Conservation (phyloP, 257 asterid species). For the Solanum acaule region DNA sequence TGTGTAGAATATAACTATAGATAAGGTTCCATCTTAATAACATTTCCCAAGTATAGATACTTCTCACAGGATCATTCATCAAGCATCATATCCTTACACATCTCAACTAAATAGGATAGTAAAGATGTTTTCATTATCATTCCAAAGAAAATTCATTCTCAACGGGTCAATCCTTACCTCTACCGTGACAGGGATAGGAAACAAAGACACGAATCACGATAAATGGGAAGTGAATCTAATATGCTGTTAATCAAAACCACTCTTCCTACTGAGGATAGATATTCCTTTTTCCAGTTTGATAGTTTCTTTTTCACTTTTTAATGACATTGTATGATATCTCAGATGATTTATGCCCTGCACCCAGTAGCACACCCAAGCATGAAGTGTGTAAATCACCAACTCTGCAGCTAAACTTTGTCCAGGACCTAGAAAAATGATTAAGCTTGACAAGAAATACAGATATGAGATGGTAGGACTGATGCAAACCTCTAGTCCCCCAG, state of each 20-base stretch:
- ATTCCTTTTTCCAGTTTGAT: background rate
- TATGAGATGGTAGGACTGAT: conserved; percentile 3
- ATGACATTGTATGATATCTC: background rate
- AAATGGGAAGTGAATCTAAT: background rate
- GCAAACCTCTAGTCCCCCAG: conserved; percentile 83
- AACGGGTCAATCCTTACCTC: background rate
- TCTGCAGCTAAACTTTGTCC: background rate
- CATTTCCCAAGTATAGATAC: background rate
- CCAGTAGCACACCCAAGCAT: background rate
- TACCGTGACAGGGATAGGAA: background rate
- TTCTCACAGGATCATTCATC: background rate
- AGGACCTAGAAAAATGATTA: background rate
- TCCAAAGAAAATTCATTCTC: background rate
- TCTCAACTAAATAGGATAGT: background rate
- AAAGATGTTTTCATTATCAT: background rate
- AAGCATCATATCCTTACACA: background rate
- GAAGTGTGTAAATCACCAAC: background rate
- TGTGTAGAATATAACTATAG: background rate
- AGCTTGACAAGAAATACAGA: background rate
- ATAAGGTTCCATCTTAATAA: background rate
- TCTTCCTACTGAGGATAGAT: background rate
- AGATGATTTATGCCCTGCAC: background rate
- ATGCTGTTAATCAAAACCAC: background rate
- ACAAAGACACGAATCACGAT: background rate
- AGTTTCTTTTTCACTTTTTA: background rate